Conservation (phyloP, 352 stramenopile genomes). For the Nothophytophthora sp. region DNA sequence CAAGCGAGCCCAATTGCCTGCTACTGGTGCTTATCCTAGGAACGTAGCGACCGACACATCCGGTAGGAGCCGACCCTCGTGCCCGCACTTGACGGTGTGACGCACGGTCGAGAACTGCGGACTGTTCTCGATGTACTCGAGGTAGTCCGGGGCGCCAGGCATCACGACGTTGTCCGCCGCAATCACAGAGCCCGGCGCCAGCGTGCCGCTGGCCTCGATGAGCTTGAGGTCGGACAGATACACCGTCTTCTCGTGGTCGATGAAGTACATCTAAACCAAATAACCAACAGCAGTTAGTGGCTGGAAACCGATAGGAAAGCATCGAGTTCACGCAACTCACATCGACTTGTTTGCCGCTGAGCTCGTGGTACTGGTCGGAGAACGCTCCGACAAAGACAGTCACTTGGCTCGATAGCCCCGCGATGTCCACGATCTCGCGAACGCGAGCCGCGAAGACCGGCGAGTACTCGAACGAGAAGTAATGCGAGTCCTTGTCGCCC, state of each 20-base stretch:
- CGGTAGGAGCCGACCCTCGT: slow-evolving; percentile 9
- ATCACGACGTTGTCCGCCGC: slow-evolving; percentile 49
- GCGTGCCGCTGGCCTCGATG: slow-evolving; percentile 38
- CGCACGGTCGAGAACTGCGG: slow-evolving; percentile 33
- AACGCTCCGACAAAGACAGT: slow-evolving; percentile 35
- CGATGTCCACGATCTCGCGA: slow-evolving; percentile 38
- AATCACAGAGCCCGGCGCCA: slow-evolving; percentile 38
- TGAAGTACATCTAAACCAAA: slow-evolving; percentile 38
- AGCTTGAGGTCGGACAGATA: slow-evolving; percentile 50
- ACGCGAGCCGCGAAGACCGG: slow-evolving; percentile 24
- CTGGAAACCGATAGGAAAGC: background rate
- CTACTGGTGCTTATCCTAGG: slow-evolving; percentile 16
- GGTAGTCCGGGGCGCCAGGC: slow-evolving; percentile 43
- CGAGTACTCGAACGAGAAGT: slow-evolving; percentile 50
- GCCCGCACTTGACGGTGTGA: slow-evolving; percentile 18
- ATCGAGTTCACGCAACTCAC: too few relatives aligned
- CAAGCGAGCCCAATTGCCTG: too few relatives aligned
- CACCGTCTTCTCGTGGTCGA: slow-evolving; percentile 50
- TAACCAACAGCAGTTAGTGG: background rate
- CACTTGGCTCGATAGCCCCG: slow-evolving; percentile 36
- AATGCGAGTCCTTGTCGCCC: slow-evolving; percentile 28
- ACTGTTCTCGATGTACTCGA: slow-evolving; percentile 40
- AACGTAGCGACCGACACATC: slow-evolving; percentile 34
- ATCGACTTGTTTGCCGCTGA: slow-evolving; percentile 33
- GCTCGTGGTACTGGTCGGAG: slow-evolving; percentile 16